Base-by-base conservation (phyloP, 1,139 yeast species). In the Yamadazyma siamensis region DNA sequence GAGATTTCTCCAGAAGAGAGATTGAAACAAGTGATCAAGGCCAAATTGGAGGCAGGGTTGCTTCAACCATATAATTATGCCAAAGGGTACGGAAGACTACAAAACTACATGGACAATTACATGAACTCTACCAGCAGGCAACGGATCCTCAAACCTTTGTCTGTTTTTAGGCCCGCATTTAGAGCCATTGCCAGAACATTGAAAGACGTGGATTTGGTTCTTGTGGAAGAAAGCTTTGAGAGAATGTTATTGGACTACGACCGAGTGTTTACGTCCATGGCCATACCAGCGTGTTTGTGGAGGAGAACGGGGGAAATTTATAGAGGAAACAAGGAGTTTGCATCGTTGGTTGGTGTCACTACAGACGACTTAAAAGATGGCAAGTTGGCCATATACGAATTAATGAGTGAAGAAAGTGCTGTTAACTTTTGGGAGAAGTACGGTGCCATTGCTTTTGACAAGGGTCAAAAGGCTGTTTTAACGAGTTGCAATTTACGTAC, bases 381-480 rank as follows among this genome's bases (percentile, higher is more conserved):
- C 13, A 85, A 83, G 48, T 61, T 88, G 44, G 94, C 97, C 2
- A 87, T 91, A 27, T 89, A 89, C 56, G 97, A 91, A 59, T 64
- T 91, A 39, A 85, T 91, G 96, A 82, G 91, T 36, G 97, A 89
- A 54, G 96, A 89, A 49, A 84, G 95, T 51, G 95, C 96, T 6
- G 97, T 91, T n/a, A 88, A 87, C 47, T 89, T 88, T 52, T 91
- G 97, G 97, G 97, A 91, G 53, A 89, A 89, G 55, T 91, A 89
- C 49, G 96, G 96, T 7, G 89, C 95, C 8, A 86, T 89, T 52
- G 97, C 97, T 2, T 89, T 91, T 58, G 96, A 89, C 49, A 84
- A 89, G 44, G 94, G 94, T 1, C 97, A 89, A 49, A 91, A 91
- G 53, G 96, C 97, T 0, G 96, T 91, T 6, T 61, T 91, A 41